A percentile compares a stretch with the other conserved stretches of the same genome.
Conservation (phyloP, 495 filamentous ascomycete species). For the Chlorociboria aeruginascens region DNA sequence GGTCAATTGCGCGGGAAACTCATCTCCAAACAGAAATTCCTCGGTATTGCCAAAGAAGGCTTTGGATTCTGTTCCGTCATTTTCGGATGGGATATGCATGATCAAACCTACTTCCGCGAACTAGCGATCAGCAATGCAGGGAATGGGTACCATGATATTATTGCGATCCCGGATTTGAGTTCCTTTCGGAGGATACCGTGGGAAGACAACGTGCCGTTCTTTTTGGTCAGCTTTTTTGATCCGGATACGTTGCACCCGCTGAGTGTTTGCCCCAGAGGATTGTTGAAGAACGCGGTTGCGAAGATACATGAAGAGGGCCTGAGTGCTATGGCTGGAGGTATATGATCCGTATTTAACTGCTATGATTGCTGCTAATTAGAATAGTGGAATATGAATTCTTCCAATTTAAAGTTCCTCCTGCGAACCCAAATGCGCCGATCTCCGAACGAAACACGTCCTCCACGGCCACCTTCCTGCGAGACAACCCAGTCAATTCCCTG, state of each 20-base stretch:
- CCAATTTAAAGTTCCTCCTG: conserved; percentile 65
- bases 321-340: conserved; percentile 90
- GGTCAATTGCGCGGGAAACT: conserved; percentile 87
- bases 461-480: conserved; percentile 58
- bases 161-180: conserved; percentile 70
- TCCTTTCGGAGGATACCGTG: conserved; percentile 88
- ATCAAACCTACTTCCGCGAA: conserved; percentile 75
- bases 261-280: conserved; percentile 69
- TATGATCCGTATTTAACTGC: conserved; percentile 9
- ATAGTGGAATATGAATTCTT: conserved; percentile 96
- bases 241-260: conserved; percentile 57
- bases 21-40: conserved; percentile 91
- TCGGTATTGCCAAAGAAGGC: conserved; percentile 67
- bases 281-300: conserved; percentile 56
- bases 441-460: conserved; percentile 43
- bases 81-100: conserved; percentile 98
- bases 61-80: conserved; percentile 97
- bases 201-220: conserved; percentile 90
- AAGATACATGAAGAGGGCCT: conserved; percentile 54
- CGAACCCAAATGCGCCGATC: conserved; percentile 30
- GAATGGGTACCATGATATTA: conserved; percentile 84
- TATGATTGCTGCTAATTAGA: conserved; percentile 1
- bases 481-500: conserved; percentile 59
- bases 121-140: conserved; percentile 81
- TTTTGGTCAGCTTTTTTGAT: conserved; percentile 78